phyloP scores from a whole-genome alignment of 495 filamentous ascomycete genomes.

The Neurospora intermedia region DNA sequence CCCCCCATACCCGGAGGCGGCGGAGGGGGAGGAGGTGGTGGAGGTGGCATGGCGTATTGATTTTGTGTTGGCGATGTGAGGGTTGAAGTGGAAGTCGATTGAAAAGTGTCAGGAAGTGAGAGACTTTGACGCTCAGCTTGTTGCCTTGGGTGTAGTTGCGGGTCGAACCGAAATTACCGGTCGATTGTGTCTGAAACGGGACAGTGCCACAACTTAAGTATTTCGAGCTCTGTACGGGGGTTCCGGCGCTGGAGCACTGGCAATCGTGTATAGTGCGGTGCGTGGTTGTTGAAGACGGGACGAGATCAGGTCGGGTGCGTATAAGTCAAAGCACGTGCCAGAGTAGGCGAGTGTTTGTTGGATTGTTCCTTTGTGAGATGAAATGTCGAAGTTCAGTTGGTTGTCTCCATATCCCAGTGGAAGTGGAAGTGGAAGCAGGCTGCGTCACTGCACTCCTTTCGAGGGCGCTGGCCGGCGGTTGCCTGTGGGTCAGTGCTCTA shows the following conservation, averaged over 20 bases:
- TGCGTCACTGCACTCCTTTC: conserved; percentile 8
- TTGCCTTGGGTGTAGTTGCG: not conserved
- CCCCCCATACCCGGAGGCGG: conserved; percentile 15
- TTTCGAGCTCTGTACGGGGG: not conserved
- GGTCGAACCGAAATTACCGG: not conserved
- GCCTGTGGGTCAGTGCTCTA: not conserved
- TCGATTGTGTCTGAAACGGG: not conserved
- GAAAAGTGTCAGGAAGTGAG: not conserved
- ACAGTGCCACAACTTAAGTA: not conserved
- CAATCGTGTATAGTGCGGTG: conserved; percentile 17
- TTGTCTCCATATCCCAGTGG: not conserved
- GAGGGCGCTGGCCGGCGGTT: not conserved
- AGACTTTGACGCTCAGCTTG: not conserved
- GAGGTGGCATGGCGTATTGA: conserved; percentile 8
- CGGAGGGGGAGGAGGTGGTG: conserved; percentile 25
- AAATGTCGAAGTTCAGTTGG: not conserved
- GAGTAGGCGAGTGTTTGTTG: not conserved
- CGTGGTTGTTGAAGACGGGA: conserved; percentile 20
- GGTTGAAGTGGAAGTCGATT: not conserved
- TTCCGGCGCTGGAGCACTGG: conserved; percentile 14
- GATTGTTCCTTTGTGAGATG: not conserved
- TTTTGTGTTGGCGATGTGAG: not conserved
- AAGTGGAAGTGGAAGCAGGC: not conserved
- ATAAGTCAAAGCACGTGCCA: not conserved
- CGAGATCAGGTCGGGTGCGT: conserved; percentile 10